phyloP scores from a whole-genome alignment of 306 rosid genomes.

The Potentilla sterilis region DNA sequence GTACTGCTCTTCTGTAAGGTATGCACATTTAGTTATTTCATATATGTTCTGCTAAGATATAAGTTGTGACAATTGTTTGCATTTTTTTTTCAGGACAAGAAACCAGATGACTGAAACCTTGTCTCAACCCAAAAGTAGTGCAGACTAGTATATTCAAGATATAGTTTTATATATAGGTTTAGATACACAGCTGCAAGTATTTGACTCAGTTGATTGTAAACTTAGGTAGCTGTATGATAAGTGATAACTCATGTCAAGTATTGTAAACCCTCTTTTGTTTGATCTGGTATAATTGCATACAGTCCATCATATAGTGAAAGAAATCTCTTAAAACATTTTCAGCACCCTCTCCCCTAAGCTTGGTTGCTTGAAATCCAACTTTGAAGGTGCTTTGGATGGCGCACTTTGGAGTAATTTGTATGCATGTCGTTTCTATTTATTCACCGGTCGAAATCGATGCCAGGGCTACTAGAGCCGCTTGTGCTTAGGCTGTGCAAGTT shows the following conservation, averaged over 20 bases:
- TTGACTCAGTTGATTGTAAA: too few species aligned
- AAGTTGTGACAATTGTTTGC: not conserved
- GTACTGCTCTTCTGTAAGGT: constrained; percentile 24
- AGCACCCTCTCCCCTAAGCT: not conserved
- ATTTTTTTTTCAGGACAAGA: not conserved
- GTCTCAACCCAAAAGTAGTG: too few species aligned
- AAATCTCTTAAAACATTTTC: too few species aligned
- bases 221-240: too few species aligned
- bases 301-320: not conserved
- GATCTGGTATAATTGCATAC: not conserved
- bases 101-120: not conserved
- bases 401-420: too few species aligned
- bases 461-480: not conserved
- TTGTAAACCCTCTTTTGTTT: not conserved
- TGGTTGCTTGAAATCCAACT: too few species aligned
- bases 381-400: too few species aligned
- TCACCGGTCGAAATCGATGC: too few species aligned
- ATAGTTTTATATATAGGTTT: too few species aligned
- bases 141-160: too few species aligned
- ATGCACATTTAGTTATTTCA: not conserved
- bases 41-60: not conserved
- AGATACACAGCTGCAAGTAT: too few species aligned
- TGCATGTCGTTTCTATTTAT: not conserved
- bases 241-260: too few species aligned
- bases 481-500: not conserved